Percentiles rank a stretch among this genome's conserved stretches.
Evolutionary conservation across 257 asterid species (phyloP).

Genomic region (Nicotiana otophora): DNA sequence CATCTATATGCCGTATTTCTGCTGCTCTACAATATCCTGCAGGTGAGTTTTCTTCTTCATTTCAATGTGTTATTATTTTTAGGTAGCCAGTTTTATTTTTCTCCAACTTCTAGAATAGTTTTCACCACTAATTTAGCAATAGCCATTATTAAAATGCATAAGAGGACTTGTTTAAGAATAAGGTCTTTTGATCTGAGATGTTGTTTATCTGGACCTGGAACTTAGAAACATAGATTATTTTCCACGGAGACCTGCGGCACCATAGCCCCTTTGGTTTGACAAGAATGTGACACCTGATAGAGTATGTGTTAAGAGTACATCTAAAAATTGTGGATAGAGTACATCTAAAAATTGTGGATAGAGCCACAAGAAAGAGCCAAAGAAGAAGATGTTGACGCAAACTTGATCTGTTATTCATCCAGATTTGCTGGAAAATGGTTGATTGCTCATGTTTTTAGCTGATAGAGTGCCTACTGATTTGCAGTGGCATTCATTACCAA

Average conservation of each 20-base stretch:
- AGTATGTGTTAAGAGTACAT: too few species aligned
- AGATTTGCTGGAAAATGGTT: not conserved
- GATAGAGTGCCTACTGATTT: not conserved
- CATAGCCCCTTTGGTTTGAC: not conserved
- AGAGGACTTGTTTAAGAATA: not conserved
- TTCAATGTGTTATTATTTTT: not conserved
- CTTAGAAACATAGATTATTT: not conserved
- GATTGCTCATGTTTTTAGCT: not conserved
- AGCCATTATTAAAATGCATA: not conserved
- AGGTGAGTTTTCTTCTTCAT: slow-evolving; percentile 44
- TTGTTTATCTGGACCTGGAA: not conserved
- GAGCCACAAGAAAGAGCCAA: not conserved
- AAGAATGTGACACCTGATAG: not conserved
- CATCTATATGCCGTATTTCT: slow-evolving; percentile 95
- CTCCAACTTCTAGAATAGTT: not conserved
- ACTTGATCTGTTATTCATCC: not conserved
- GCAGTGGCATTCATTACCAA: not conserved
- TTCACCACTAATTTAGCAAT: not conserved
- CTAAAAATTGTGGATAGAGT: too few species aligned
- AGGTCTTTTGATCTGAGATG: not conserved
- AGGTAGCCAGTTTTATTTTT: not conserved
- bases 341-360: too few species aligned
- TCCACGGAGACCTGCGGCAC: not conserved
- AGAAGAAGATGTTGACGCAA: not conserved
- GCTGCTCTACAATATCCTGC: slow-evolving; percentile 94